Evolutionary conservation across 768 basidiomycete species (phyloP).

Genomic region (Termitomyces sp.): DNA sequence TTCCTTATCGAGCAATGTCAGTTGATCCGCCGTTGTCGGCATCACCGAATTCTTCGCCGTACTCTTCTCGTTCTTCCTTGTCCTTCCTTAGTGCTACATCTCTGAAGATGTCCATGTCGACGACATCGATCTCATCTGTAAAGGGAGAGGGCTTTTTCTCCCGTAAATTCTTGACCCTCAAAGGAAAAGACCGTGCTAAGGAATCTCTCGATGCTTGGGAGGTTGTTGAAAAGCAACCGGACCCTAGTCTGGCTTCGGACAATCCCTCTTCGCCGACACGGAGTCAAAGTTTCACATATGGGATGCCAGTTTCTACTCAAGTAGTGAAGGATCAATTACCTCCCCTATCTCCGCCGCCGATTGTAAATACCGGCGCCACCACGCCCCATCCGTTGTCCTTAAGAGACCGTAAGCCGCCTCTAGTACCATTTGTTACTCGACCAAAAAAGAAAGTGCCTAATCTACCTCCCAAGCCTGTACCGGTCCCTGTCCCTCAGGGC

Average conservation of each 20-base stretch:
- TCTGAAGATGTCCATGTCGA: slow-evolving; percentile 27
- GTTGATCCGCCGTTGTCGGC: slow-evolving; percentile 36
- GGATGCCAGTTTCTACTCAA: slow-evolving; percentile 10
- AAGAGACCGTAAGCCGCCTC: slow-evolving; percentile 22
- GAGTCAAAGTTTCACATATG: slow-evolving; percentile 23
- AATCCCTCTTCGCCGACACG: slow-evolving; percentile 21
- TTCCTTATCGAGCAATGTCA: slow-evolving; percentile 31
- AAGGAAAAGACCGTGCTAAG: slow-evolving; percentile 33
- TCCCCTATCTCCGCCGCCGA: slow-evolving; percentile 3
- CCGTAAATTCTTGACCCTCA: slow-evolving; percentile 30
- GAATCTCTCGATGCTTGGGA: slow-evolving; percentile 42
- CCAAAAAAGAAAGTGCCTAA: slow-evolving; percentile 16
- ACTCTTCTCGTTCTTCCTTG: slow-evolving; percentile 27
- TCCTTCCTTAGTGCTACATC: slow-evolving; percentile 44
- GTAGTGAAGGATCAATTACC: slow-evolving; percentile 1
- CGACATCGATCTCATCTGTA: slow-evolving; percentile 27
- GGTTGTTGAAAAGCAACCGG: slow-evolving; percentile 26
- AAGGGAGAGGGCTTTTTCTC: slow-evolving; percentile 28
- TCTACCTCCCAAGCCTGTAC: slow-evolving; percentile 13
- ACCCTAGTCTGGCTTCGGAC: slow-evolving; percentile 19
- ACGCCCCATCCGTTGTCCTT: slow-evolving; percentile 15
- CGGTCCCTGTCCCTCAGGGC: slow-evolving; percentile 13
- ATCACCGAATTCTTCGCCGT: slow-evolving; percentile 31
- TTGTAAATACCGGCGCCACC: slow-evolving; percentile 3
- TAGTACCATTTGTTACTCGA: slow-evolving; percentile 20